Evolutionary conservation across 768 basidiomycete genomes (phyloP).

Genomic region (Podaxis mareebaensis): DNA sequence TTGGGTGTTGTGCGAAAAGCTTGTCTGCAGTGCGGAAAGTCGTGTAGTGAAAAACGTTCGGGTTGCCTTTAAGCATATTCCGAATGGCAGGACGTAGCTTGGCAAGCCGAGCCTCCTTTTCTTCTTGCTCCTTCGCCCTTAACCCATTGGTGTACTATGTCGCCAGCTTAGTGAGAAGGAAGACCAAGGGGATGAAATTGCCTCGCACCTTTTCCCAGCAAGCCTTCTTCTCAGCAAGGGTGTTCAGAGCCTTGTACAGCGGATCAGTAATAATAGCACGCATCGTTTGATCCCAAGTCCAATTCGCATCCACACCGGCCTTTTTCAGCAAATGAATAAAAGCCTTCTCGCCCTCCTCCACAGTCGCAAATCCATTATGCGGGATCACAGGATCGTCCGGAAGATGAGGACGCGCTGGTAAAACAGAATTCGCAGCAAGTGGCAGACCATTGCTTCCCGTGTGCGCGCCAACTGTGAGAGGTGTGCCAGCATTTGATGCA

Average conservation of each 20-base stretch:
- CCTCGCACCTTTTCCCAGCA: slow-evolving; percentile 85
- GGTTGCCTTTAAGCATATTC: slow-evolving; percentile 85
- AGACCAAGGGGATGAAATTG: background rate
- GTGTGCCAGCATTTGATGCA: background rate
- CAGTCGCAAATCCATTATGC: slow-evolving; percentile 82
- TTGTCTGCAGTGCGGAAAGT: slow-evolving; percentile 89
- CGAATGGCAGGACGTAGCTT: slow-evolving; percentile 86
- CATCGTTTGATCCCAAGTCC: slow-evolving; percentile 99
- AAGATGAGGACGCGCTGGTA: slow-evolving; percentile 75
- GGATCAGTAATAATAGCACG: slow-evolving; percentile 98
- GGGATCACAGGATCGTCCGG: slow-evolving; percentile 89
- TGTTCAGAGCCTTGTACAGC: slow-evolving; percentile 90
- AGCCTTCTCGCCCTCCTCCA: slow-evolving; percentile 91
- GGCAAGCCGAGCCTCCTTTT: slow-evolving; percentile 77
- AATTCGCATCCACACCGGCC: slow-evolving; percentile 86
- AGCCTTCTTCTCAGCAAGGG: slow-evolving; percentile 91
- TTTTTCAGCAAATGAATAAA: slow-evolving; percentile 89
- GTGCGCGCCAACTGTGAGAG: slow-evolving; percentile 49
- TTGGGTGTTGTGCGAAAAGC: slow-evolving; percentile 82
- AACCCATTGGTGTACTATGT: slow-evolving; percentile 74
- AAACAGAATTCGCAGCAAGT: slow-evolving; percentile 55
- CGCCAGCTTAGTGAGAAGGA: slow-evolving; percentile 12
- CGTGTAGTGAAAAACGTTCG: slow-evolving; percentile 88
- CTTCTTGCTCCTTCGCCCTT: slow-evolving; percentile 82
- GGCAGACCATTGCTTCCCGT: slow-evolving; percentile 50